These are phyloP conservation scores for Fusarium heterosporum DNA, from an alignment of 2,329 filamentous ascomycete genomes.

Conservation along the genomic window DNA sequence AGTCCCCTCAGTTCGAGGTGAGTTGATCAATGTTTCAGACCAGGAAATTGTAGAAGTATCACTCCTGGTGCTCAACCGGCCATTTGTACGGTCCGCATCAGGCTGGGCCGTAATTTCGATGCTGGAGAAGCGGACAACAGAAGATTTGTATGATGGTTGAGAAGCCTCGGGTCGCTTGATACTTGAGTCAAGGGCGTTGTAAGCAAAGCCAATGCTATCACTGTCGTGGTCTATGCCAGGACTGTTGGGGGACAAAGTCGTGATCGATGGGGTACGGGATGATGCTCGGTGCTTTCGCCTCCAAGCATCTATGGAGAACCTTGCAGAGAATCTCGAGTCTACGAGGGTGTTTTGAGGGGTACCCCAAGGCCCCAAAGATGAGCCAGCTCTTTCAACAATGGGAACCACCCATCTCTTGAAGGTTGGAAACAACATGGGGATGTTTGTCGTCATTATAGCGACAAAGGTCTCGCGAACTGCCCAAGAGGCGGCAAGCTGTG, in stretches of 20 bases:
- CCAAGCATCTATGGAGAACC: constrained; percentile 36
- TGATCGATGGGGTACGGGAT: constrained; percentile 22
- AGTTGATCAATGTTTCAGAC: constrained; percentile 15
- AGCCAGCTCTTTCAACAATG: constrained; percentile 40
- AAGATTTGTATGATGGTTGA: not conserved
- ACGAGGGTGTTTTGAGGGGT: constrained; percentile 24
- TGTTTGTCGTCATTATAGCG: constrained; percentile 58
- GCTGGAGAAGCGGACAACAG: constrained; percentile 15
- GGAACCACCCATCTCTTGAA: constrained; percentile 52
- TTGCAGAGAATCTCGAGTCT: constrained; percentile 35
- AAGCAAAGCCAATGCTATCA: constrained; percentile 34
- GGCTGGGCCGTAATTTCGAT: constrained; percentile 32
- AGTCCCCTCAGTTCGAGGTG: constrained; percentile 12
- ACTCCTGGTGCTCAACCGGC: constrained; percentile 25
- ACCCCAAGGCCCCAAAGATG: constrained; percentile 38
- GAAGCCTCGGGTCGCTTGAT: constrained; percentile 4
- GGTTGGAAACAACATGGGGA: constrained; percentile 60
- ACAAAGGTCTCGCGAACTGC: constrained; percentile 59
- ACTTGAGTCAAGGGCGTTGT: constrained; percentile 18
- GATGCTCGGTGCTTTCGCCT: constrained; percentile 38
- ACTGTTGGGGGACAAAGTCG: constrained; percentile 27
- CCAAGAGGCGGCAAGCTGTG: constrained; percentile 57
- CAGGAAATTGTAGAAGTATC: constrained; percentile 37
- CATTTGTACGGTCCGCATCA: not conserved
- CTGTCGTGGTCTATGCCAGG: constrained; percentile 44